These are phyloP conservation scores for Penicillium desertorum DNA, from an alignment of 495 filamentous ascomycete genomes.

Conservation along the genomic window DNA sequence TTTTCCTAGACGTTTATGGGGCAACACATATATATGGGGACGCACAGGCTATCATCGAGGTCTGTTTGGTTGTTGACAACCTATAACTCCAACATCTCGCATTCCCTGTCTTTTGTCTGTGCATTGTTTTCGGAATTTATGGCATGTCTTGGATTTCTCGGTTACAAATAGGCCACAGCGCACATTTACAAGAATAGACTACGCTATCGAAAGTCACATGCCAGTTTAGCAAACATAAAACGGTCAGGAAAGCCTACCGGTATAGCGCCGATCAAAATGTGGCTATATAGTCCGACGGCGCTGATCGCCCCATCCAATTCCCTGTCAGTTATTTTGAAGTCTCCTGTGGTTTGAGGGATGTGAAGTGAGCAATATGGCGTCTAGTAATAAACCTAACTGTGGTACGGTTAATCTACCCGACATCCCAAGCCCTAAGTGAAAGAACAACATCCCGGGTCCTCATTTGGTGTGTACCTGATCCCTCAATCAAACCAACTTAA, in stretches of 20 bases:
- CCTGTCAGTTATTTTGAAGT: neutral
- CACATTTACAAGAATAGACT: constrained; percentile 6
- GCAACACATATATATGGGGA: neutral
- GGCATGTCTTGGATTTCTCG: neutral
- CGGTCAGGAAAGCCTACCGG: neutral
- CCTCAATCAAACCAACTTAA: neutral
- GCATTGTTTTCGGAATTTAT: neutral
- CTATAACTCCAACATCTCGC: neutral
- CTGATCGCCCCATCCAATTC: neutral
- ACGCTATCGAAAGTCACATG: neutral
- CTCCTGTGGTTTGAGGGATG: neutral
- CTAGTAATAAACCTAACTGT: neutral
- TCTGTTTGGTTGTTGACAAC: neutral
- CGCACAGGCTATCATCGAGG: no score
- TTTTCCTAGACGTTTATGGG: neutral
- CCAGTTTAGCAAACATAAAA: neutral
- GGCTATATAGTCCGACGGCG: constrained; percentile 3
- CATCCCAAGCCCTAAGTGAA: constrained; percentile 10
- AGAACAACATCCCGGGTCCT: constrained; percentile 1
- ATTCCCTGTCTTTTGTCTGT: neutral
- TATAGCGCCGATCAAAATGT: neutral
- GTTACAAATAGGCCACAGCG: constrained; percentile 1
- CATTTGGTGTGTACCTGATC: neutral
- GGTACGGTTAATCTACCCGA: neutral
- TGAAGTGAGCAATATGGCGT: neutral